Conservation (phyloP, 1,284 basidiomycete species). For the Tilletia indica region DNA sequence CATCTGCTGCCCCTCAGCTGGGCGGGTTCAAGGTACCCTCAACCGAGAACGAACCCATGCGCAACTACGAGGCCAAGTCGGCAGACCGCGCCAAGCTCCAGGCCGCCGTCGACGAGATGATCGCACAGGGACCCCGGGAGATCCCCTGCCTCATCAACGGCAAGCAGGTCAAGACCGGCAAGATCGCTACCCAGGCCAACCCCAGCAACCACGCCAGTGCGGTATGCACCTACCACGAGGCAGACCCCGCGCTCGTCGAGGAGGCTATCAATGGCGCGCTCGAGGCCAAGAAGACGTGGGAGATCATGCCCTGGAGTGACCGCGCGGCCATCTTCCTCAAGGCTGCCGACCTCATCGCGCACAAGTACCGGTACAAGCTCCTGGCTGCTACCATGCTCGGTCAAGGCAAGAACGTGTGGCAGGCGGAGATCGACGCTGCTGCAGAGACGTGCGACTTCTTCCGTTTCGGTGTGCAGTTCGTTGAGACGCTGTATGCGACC, state of each 20-base stretch:
- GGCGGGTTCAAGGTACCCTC: constrained; percentile 43
- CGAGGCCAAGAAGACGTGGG: constrained; percentile 82
- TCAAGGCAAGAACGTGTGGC: constrained; percentile 99
- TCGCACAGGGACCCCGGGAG: constrained; percentile 78
- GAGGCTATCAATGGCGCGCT: constrained; percentile 85
- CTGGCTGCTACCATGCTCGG: constrained; percentile 97
- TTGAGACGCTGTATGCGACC: constrained; percentile 86
- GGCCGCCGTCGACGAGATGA: constrained; percentile 75
- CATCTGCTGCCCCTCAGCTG: constrained; percentile 23
- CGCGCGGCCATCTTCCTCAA: constrained; percentile 96
- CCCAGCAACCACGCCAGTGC: constrained; percentile 65
- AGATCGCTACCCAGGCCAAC: constrained; percentile 60
- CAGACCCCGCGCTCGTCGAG: constrained; percentile 67
- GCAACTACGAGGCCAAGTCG: constrained; percentile 75
- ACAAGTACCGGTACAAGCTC: constrained; percentile 87
- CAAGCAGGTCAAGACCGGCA: constrained; percentile 79
- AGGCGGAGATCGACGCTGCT: constrained; percentile 98
- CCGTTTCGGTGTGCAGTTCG: constrained; percentile 93
- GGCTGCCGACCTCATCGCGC: constrained; percentile 75
- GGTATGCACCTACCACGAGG: constrained; percentile 85
- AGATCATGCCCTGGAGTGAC: constrained; percentile 90
- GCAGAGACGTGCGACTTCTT: constrained; percentile 95
- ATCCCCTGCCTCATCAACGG: constrained; percentile 92
- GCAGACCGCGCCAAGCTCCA: constrained; percentile 74
- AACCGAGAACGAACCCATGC: constrained; percentile 39